phyloP scores from a whole-genome alignment of 2,329 filamentous ascomycete species.

The Cladosporium sp. region DNA sequence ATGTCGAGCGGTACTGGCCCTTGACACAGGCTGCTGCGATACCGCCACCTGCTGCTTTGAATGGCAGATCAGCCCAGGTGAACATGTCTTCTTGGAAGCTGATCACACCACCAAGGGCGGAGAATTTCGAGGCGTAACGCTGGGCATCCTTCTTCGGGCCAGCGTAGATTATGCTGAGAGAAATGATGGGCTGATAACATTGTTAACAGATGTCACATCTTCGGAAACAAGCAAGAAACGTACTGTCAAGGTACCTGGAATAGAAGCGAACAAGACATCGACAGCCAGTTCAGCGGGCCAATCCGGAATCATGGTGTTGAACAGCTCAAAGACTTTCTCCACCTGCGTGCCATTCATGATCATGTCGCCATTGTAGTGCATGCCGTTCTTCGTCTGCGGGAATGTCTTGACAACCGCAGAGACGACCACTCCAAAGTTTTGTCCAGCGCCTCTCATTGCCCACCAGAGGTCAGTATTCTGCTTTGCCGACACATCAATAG shows the following conservation, averaged over 20 bases:
- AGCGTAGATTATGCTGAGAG: background rate
- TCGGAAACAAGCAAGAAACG: background rate
- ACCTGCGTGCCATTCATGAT: background rate
- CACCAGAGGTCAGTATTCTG: conserved; percentile 17
- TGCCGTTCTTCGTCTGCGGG: background rate
- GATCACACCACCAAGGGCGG: background rate
- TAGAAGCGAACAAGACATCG: background rate
- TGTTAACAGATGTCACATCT: background rate
- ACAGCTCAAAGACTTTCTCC: background rate
- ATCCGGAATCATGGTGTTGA: background rate
- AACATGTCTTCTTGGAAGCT: background rate
- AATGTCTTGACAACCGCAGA: background rate
- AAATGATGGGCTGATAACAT: background rate
- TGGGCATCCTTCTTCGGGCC: background rate
- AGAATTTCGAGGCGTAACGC: background rate
- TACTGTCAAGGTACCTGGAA: background rate
- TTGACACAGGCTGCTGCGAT: background rate
- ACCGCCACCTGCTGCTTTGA: background rate
- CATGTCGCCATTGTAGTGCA: background rate
- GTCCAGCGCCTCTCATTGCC: conserved; percentile 16
- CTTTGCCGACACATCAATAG: background rate
- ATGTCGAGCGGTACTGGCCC: background rate
- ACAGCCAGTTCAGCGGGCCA: background rate
- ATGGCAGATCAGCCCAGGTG: background rate
- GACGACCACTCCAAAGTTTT: conserved; percentile 16